Conservation (phyloP, 345 rosid species). For the Cardamine occulta region DNA sequence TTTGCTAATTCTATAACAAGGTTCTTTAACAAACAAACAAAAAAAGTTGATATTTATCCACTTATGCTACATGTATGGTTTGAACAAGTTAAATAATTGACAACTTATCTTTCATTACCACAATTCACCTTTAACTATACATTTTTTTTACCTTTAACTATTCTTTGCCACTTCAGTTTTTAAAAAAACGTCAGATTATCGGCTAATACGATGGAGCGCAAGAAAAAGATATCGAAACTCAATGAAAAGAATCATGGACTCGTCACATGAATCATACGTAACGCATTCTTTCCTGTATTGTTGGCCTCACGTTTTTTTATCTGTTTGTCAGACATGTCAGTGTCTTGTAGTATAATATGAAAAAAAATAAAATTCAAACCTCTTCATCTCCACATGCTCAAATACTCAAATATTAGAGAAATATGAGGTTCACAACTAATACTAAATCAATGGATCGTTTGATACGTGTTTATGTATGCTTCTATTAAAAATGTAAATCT, state of each 20-base stretch:
- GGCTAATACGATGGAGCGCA: neutral
- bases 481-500: neutral
- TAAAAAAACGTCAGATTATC: neutral
- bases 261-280: slow-evolving; percentile 14
- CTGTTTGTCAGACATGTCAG: slow-evolving; percentile 20
- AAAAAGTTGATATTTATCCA: neutral
- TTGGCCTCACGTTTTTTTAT: neutral
- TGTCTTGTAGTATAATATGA: slow-evolving; percentile 7
- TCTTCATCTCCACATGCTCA: neutral
- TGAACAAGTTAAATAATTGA: neutral
- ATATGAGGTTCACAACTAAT: slow-evolving; percentile 14
- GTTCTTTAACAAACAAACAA: too few relatives aligned
- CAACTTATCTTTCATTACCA: neutral
- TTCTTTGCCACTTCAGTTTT: neutral
- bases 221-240: neutral
- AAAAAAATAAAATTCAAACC: neutral
- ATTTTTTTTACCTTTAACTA: neutral
- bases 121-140: neutral
- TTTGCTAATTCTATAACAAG: too few relatives aligned
- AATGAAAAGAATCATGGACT: neutral
- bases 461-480: neutral
- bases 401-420: neutral
- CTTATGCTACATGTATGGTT: neutral
- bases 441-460: neutral
- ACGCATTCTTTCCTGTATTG: neutral